A percentile compares a stretch with the other conserved stretches of the same genome.
phyloP scores from a whole-genome alignment of 2,329 filamentous ascomycete genomes.

The Ophiognomonia clavigignenti-juglandacearum region DNA sequence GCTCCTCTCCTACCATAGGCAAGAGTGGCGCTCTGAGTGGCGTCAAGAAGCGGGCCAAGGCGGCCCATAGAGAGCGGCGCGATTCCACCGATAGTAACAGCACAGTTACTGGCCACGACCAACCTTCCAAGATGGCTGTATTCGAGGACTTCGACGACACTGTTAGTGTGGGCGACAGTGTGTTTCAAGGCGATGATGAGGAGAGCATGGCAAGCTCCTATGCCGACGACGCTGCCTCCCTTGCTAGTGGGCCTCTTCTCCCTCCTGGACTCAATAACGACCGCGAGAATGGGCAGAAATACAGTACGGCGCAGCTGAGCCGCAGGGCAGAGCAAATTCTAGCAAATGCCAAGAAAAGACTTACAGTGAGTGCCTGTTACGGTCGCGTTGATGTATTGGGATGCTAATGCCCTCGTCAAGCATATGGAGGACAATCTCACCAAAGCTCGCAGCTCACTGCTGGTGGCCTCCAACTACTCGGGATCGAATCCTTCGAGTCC shows the following conservation, averaged over 20 bases:
- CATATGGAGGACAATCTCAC: conserved; percentile 90
- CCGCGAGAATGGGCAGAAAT: conserved; percentile 47
- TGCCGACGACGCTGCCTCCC: conserved; percentile 37
- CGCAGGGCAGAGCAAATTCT: conserved; percentile 84
- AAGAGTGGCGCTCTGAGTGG: conserved; percentile 26
- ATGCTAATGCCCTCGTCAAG: conserved; percentile 39
- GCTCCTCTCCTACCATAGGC: conserved; percentile 42
- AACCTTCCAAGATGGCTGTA: conserved; percentile 26
- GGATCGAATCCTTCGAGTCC: conserved; percentile 48
- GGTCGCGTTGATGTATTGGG: background rate
- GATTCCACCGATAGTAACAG: conserved; percentile 57
- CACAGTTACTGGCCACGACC: conserved; percentile 51
- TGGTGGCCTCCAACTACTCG: conserved; percentile 58
- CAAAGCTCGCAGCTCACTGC: conserved; percentile 66
- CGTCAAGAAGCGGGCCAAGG: conserved; percentile 40
- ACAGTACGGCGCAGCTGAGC: conserved; percentile 71
- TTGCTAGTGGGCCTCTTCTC: background rate
- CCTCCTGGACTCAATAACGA: conserved; percentile 15
- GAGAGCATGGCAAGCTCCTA: conserved; percentile 59
- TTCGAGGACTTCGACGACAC: conserved; percentile 60
- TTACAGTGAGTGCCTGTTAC: conserved; percentile 65
- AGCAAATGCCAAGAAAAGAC: conserved; percentile 82
- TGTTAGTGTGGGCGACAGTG: conserved; percentile 58
- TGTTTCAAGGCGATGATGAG: conserved; percentile 64
- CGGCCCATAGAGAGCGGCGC: conserved; percentile 42